Percentiles rank a stretch among this genome's conserved stretches.
phyloP scores from a whole-genome alignment of 1,139 yeast genomes.

The Hyphopichia khmerensis region DNA sequence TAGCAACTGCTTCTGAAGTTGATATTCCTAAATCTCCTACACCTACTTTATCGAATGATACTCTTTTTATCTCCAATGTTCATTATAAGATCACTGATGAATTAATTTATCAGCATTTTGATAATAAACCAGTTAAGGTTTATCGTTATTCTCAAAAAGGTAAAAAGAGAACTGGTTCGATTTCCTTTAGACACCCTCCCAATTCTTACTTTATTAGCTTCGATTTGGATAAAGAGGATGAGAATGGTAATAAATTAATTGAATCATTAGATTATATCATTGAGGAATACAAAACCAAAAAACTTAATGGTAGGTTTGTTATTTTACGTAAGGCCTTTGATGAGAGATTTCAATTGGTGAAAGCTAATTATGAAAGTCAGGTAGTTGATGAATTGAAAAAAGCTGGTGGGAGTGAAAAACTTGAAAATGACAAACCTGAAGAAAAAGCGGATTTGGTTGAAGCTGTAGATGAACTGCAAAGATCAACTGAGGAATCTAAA shows the following conservation, averaged over 20 bases:
- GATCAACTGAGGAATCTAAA: neutral
- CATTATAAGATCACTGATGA: conserved; percentile 39
- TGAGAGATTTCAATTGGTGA: neutral
- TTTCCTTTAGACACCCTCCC: conserved; percentile 11
- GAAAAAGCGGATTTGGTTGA: no score
- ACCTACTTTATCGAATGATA: conserved; percentile 36
- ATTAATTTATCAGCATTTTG: conserved; percentile 42
- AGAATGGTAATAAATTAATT: no score
- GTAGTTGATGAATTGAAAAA: neutral
- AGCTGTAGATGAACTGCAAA: neutral
- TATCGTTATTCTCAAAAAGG: conserved; percentile 24
- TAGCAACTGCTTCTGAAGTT: no score
- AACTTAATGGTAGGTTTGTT: conserved; percentile 21
- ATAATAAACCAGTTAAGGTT: conserved; percentile 45
- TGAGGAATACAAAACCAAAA: conserved; percentile 25
- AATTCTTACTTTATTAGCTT: conserved; percentile 50
- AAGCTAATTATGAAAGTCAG: neutral
- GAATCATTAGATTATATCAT: conserved; percentile 39
- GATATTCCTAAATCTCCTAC: neutral
- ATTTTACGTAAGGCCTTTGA: conserved; percentile 36
- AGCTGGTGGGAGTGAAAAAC: neutral
- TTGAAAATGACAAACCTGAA: neutral
- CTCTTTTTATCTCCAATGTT: conserved; percentile 52
- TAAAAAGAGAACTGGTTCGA: conserved; percentile 7
- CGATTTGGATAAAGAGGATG: conserved; percentile 31